Percentiles rank a stretch among this genome's conserved stretches.
These are phyloP conservation scores for Rubroboletus satanas DNA, from an alignment of 768 basidiomycete genomes.

Conservation along the genomic window DNA sequence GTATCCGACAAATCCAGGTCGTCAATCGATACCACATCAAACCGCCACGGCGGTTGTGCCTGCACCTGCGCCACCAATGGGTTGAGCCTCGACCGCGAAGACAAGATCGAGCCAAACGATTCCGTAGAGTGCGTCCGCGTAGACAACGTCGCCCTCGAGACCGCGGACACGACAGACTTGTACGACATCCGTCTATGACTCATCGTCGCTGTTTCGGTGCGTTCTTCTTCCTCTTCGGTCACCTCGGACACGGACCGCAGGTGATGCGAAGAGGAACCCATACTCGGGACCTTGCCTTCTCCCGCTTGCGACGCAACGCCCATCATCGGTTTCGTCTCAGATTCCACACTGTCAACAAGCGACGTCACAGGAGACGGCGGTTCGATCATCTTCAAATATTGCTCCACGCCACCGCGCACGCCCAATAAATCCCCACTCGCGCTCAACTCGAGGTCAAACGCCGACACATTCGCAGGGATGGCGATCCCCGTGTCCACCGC, in stretches of 20 bases:
- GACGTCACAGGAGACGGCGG: slow-evolving; percentile 25
- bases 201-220: slow-evolving; percentile 15
- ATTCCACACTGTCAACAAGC: not conserved
- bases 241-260: slow-evolving; percentile 31
- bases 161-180: slow-evolving; percentile 21
- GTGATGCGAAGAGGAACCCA: slow-evolving; percentile 13
- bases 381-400: slow-evolving; percentile 59
- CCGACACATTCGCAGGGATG: slow-evolving; percentile 50
- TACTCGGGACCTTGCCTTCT: slow-evolving; percentile 6
- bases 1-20: slow-evolving; percentile 78
- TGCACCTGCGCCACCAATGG: slow-evolving; percentile 34
- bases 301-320: not conserved
- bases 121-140: slow-evolving; percentile 33
- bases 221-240: slow-evolving; percentile 30
- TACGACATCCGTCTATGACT: slow-evolving; percentile 14
- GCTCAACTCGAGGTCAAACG: slow-evolving; percentile 66
- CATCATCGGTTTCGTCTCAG: slow-evolving; percentile 1
- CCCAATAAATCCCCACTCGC: slow-evolving; percentile 59
- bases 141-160: slow-evolving; percentile 20
- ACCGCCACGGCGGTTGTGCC: slow-evolving; percentile 49
- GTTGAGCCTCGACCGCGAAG: slow-evolving; percentile 28
- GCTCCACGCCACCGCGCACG: slow-evolving; percentile 60
- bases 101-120: slow-evolving; percentile 32
- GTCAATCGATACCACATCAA: slow-evolving; percentile 75
- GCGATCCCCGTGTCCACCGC: slow-evolving; percentile 35